Percentiles rank a stretch among this genome's conserved stretches.
phyloP scores from a whole-genome alignment of 768 basidiomycete genomes.

The Boletus tylopilopsis region DNA sequence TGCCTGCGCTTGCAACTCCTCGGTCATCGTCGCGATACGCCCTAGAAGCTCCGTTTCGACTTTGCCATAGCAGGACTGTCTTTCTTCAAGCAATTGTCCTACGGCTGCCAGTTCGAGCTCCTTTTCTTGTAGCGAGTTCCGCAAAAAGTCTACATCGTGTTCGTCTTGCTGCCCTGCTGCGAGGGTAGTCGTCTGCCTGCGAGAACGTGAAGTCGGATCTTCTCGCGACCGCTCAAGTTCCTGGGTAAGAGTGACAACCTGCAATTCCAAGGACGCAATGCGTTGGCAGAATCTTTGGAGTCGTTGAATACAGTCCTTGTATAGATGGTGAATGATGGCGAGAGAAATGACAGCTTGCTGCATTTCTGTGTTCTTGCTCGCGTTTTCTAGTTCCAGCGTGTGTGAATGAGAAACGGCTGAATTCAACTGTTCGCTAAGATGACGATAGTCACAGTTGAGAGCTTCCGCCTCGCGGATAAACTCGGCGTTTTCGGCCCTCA shows the following conservation, averaged over 20 bases:
- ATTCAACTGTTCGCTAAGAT: slow-evolving; percentile 10
- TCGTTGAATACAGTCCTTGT: slow-evolving; percentile 12
- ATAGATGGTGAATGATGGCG: slow-evolving; percentile 19
- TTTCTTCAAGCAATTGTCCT: slow-evolving; percentile 31
- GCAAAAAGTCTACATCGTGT: slow-evolving; percentile 35
- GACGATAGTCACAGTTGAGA: slow-evolving; percentile 8
- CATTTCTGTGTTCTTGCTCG: slow-evolving; percentile 4
- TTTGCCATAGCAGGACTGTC: slow-evolving; percentile 33
- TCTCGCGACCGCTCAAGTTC: slow-evolving; percentile 13
- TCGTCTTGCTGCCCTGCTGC: neutral
- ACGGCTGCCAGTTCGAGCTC: slow-evolving; percentile 35
- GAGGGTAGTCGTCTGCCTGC: no score
- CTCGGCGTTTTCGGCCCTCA: slow-evolving; percentile 15
- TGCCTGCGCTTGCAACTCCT: slow-evolving; percentile 9
- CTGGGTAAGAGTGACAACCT: slow-evolving; percentile 9
- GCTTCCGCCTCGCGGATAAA: slow-evolving; percentile 13
- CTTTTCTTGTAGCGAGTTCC: slow-evolving; percentile 34
- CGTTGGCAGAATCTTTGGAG: slow-evolving; percentile 9
- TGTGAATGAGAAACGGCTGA: slow-evolving; percentile 2
- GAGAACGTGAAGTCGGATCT: no score
- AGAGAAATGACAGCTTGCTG: slow-evolving; percentile 22
- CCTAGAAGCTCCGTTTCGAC: slow-evolving; percentile 30
- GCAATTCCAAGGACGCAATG: slow-evolving; percentile 16
- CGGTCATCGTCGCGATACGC: slow-evolving; percentile 24
- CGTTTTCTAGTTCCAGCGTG: slow-evolving; percentile 10